These are phyloP conservation scores for Tephrocybe rancida DNA, from an alignment of 768 basidiomycete genomes.

Conservation along the genomic window DNA sequence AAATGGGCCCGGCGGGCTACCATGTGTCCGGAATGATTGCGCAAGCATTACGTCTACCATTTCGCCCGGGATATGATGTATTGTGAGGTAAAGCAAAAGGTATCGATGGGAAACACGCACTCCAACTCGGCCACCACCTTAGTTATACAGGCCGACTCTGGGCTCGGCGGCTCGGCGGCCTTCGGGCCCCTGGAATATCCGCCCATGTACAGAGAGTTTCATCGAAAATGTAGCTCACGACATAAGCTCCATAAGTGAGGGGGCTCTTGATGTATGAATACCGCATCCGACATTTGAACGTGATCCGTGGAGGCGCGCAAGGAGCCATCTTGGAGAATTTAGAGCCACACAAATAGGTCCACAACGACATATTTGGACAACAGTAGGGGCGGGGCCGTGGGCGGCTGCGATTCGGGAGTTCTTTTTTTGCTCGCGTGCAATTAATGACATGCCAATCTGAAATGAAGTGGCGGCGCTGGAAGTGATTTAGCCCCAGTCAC, in stretches of 20 bases:
- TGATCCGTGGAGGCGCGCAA: conserved; percentile 11
- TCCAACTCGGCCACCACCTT: neutral
- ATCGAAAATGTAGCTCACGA: neutral
- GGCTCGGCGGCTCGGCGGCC: neutral
- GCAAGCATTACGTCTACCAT: no score
- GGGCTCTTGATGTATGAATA: neutral
- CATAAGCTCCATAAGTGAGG: neutral
- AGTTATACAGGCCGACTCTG: neutral
- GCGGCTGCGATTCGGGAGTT: neutral
- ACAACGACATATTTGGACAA: neutral
- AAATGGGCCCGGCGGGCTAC: no score
- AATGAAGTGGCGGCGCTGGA: no score
- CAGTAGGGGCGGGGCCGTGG: neutral
- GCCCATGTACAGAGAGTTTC: neutral
- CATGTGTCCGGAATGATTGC: no score
- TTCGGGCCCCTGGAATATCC: neutral
- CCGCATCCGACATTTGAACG: neutral
- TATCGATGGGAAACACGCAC: neutral
- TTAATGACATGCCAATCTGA: no score
- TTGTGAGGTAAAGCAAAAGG: neutral
- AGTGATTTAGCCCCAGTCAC: no score
- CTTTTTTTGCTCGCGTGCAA: neutral
- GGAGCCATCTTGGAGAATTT: neutral
- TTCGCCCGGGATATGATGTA: no score
- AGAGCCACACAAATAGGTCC: conserved; percentile 5